Evolutionary conservation across 352 stramenopile genomes (phyloP), one percentile per base, ranked within the genome.

Genomic region (Pythium myriotylum): DNA sequence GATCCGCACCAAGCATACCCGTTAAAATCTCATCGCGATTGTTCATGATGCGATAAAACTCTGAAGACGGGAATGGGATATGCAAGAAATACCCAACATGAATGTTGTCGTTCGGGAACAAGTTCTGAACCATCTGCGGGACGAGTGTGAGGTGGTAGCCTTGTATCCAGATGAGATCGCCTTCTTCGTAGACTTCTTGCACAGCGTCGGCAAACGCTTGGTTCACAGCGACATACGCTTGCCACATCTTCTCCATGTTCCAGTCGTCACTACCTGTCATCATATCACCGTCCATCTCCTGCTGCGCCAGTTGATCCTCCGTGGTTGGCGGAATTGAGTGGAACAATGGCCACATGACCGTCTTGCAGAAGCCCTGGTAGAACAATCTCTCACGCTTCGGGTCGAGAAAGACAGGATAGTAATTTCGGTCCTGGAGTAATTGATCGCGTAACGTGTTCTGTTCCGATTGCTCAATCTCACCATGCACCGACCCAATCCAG

Each of bases 331-430:
- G 82, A 53, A 74, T 88, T 42, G 84, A 97, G 70, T 97, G 90
- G 62, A 97, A 96, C 3, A 97, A 64, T 33, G 90, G 90, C 90
- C 90, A 97, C 64, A 97, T 77, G 41, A 97, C 81, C 0, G 88
- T 92, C 68, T 96, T 96, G 76, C 88, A 96, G 56, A 94, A 97
- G 16, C 89, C 90, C 37, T 96, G 74, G 72, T 97, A 97, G 59
- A 95, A 97, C 49, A 96, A 68, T 26, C 81, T 75, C 59, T 96
- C 86, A 23, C 87, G 72, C 59, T 94, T 92, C 16, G 88, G 73
- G 54, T 94, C 84, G 8, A 97, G 56, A 67, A 97, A 96, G n/a
- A 97, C 86, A 3, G 90, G 90, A 49, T 86, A 94, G 62, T 94
- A 96, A 29, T 92, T 94, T 66, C 98, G 97, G 33, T 91, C 77